Conservation (phyloP, 805 yeast genomes). For the Cyberlindnera meyerae region DNA sequence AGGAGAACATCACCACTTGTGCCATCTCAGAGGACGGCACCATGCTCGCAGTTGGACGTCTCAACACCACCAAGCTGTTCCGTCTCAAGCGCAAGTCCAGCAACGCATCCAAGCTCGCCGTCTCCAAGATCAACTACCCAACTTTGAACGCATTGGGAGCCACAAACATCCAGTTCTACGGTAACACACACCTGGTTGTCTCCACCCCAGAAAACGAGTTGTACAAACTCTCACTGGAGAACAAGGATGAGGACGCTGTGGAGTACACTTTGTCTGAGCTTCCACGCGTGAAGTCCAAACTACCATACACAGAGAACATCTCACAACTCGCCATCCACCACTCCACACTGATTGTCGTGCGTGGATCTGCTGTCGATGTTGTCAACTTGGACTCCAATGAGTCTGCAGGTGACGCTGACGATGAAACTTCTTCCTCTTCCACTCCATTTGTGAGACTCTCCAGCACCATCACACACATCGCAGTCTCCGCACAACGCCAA, state of each 20-base stretch:
- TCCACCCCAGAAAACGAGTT: slow-evolving; percentile 62
- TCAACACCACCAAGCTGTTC: slow-evolving; percentile 64
- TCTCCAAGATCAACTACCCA: slow-evolving; percentile 46
- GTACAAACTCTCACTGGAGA: slow-evolving; percentile 31
- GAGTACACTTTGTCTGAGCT: slow-evolving; percentile 38
- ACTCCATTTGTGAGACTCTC: slow-evolving; percentile 54
- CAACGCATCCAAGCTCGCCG: slow-evolving; percentile 33
- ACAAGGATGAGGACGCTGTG: slow-evolving; percentile 11
- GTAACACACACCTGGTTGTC: slow-evolving; percentile 42
- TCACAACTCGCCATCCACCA: slow-evolving; percentile 43
- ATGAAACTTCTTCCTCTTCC: slow-evolving; percentile 21
- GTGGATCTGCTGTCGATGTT: slow-evolving; percentile 54
- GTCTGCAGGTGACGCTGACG: no score
- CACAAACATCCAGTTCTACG: slow-evolving; percentile 44
- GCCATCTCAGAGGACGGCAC: slow-evolving; percentile 61
- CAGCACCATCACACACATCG: slow-evolving; percentile 54
- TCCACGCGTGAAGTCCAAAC: slow-evolving; percentile 29
- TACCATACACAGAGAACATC: slow-evolving; percentile 47
- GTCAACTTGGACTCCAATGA: slow-evolving; percentile 35
- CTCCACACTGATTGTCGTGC: slow-evolving; percentile 49
- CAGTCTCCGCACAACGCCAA: slow-evolving; percentile 41
- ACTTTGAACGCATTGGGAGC: slow-evolving; percentile 46
- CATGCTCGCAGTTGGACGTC: slow-evolving; percentile 66
- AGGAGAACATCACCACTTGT: slow-evolving; percentile 72
- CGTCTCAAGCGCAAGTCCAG: slow-evolving; percentile 34